A percentile compares a stretch with the other conserved stretches of the same genome.
Conservation (phyloP, 1,284 basidiomycete species). For the Mycosarcoma mackinlayi region DNA sequence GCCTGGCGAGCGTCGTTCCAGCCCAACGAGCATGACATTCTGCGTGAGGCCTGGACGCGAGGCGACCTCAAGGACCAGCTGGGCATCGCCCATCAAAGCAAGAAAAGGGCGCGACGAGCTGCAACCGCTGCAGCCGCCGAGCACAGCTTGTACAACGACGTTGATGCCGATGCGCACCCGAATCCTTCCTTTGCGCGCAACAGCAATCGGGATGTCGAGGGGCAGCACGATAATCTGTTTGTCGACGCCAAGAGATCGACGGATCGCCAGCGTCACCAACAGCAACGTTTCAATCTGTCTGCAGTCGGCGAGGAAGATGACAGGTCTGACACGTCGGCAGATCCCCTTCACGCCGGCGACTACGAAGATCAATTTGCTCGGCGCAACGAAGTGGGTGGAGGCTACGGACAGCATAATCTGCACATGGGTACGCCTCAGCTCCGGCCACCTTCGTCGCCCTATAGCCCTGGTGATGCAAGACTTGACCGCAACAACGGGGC, state of each 20-base stretch:
- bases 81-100: slow-evolving; percentile 41
- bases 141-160: slow-evolving; percentile 4
- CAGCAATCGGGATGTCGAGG: slow-evolving; percentile 38
- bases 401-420: slow-evolving; percentile 12
- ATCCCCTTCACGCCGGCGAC: slow-evolving; percentile 38
- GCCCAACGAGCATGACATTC: slow-evolving; percentile 58
- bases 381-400: slow-evolving; percentile 13
- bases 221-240: slow-evolving; percentile 30
- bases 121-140: slow-evolving; percentile 11
- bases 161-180: slow-evolving; percentile 1
- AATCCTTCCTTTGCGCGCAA: slow-evolving; percentile 16
- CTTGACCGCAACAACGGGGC: slow-evolving; percentile 41
- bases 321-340: slow-evolving; percentile 50
- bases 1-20: slow-evolving; percentile 55
- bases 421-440: slow-evolving; percentile 15
- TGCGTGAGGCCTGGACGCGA: slow-evolving; percentile 60
- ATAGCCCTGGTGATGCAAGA: slow-evolving; percentile 9
- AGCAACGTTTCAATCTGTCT: slow-evolving; percentile 25
- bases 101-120: slow-evolving; percentile 30
- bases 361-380: slow-evolving; percentile 40
- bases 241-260: slow-evolving; percentile 39
- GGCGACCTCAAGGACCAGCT: slow-evolving; percentile 61
- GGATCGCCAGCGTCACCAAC: slow-evolving; percentile 21
- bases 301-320: slow-evolving; percentile 47
- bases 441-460: slow-evolving; percentile 3